A percentile compares a stretch with the other conserved stretches of the same genome.
These are phyloP conservation scores for Globisporangium polare DNA, from an alignment of 352 stramenopile species.

Conservation along the genomic window DNA sequence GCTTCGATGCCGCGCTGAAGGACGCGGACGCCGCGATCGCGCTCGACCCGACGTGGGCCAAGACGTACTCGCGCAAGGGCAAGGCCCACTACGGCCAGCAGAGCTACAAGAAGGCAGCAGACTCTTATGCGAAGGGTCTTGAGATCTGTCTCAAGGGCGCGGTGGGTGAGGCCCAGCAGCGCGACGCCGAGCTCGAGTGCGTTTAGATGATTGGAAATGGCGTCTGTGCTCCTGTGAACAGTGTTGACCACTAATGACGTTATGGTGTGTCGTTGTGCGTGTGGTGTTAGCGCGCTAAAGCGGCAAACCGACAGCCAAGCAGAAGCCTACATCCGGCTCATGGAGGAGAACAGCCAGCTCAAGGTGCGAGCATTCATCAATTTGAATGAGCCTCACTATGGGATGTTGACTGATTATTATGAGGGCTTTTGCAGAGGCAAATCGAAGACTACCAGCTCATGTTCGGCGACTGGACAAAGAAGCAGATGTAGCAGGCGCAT, in stretches of 20 bases:
- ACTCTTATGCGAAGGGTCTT: slow-evolving; percentile 69
- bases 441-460: slow-evolving; percentile 76
- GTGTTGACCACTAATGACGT: too few species aligned
- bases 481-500: slow-evolving; percentile 44
- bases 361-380: slow-evolving; percentile 31
- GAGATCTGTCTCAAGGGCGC: slow-evolving; percentile 72
- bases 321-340: slow-evolving; percentile 63
- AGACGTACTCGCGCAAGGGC: slow-evolving; percentile 74
- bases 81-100: slow-evolving; percentile 72
- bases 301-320: slow-evolving; percentile 62
- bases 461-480: slow-evolving; percentile 84
- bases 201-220: slow-evolving; percentile 9
- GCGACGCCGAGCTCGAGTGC: slow-evolving; percentile 71
- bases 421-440: slow-evolving; percentile 33
- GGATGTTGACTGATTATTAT: background rate
- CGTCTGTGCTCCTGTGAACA: background rate
- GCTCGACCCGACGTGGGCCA: slow-evolving; percentile 65
- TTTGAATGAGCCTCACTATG: background rate
- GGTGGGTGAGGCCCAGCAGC: slow-evolving; percentile 54
- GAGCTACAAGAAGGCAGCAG: slow-evolving; percentile 59
- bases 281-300: slow-evolving; percentile 36
- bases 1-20: slow-evolving; percentile 40
- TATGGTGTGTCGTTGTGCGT: background rate
- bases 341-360: slow-evolving; percentile 74
- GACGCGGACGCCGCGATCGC: slow-evolving; percentile 61